Base-by-base conservation (phyloP, 1,284 basidiomycete species). In the Marasmius oreades region DNA sequence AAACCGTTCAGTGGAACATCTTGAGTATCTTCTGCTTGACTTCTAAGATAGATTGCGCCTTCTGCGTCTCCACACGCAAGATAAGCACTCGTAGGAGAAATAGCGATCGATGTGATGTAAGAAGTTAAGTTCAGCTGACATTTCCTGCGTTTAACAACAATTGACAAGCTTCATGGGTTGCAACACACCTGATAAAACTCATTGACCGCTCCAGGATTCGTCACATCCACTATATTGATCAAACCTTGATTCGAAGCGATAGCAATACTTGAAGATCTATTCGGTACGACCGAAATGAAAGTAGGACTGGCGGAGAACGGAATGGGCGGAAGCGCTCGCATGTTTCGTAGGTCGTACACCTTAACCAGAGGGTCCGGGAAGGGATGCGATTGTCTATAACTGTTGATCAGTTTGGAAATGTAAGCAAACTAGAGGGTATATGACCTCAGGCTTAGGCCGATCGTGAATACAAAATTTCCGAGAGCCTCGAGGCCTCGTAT, bases 51-150 rank as follows among this genome's bases (percentile, higher is more conserved):
- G 5, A 98, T 82, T 10, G 80, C 77, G 7, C 95, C 95, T 53
- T 94, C 89, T 0, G 87, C 88, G 64, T 98, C 95, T 1, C 93
- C 95, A 63, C 97, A 95, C 0, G 93, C 95, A 65, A 99, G 79
- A 65, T 94, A 97, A 51, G 92, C 88, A 22, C 92, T 93, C 1
- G 88, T 89, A 1, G 92, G 86, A 1, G 94, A 94, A 31, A 98
- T 77, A 5, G 93, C 86, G 61, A 89, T 80, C 43, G 92, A 88
- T 1, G 88, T 93, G 57, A 98, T 73, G 69, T 86, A 95, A 0
- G 92, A 89, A 0, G 82, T 63, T 20, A 84, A 65, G 61, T 90
- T 85, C 46, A 90, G 74, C 88, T 92, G 55, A 48, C n/a, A 12
- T 22, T 52, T 62, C 59, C 10, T 53, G 50, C 22, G 48, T 51